Base-by-base conservation (phyloP, 2,329 filamentous ascomycete species). In the Colletotrichum kahawae region DNA sequence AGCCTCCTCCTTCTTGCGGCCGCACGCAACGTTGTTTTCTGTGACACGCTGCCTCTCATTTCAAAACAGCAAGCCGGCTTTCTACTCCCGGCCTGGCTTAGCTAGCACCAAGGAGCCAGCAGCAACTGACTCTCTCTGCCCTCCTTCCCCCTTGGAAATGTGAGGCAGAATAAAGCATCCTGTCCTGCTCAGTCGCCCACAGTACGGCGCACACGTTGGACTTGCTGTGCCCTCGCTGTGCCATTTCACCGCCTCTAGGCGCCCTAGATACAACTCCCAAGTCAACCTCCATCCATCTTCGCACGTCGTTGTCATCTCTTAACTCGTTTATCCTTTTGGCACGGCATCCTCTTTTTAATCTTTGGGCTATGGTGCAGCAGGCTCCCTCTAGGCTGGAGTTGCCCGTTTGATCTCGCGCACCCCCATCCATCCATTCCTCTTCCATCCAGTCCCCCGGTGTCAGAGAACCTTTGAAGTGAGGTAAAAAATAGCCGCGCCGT, bases 121-220 rank as follows among this genome's bases (percentile, higher is more conserved):
- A 24, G 31, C 57, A 62, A 65, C 60, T 63, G 60, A 63, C 60
- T 63, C n/a, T 24, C 34, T 27, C n/a, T 21, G 21, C 60, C 34
- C 13, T 63, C 29, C 31, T n/a, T n/a, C 33, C 57, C 34, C 16
- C 12, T 57, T 67, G 27, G 14, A 67, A 62, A 51, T 21, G 57
- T 33, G 29, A 62, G 57, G 65, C 65, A 29, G 38, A 59, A 43
- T 29, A 54, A 56, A 54, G 65, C 34, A 67, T 67, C 65, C 51
- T 33, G 38, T 18, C 18, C 38, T 48, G 12, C 34, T 59, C 33
- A 9, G 38, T 72, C 72, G 24, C 31, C 29, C 72, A 75, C 72
- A 75, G 72, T 75, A 75, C 48, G 48, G 14, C 43, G 38, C 21
- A 36, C 72, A 75, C 72, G 72, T 75, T 75, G 72, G 69, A 63